Evolutionary conservation across 345 rosid species (phyloP), one percentile per base, ranked within the genome.

Genomic region (Psidium friedrichsthalianum): DNA sequence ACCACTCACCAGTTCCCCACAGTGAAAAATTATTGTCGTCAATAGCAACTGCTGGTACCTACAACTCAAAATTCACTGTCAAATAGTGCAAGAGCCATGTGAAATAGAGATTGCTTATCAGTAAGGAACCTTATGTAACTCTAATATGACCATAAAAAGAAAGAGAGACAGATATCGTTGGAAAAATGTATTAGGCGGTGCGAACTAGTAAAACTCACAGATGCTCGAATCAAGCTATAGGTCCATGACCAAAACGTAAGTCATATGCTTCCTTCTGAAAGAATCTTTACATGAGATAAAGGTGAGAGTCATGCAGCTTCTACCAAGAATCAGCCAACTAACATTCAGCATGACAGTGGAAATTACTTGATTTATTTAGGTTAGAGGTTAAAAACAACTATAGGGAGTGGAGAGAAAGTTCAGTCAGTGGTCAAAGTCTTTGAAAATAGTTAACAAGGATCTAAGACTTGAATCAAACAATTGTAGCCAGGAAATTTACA

Each of bases 1-100:
- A 95, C 99, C 98, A 95, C 82, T 95, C 98, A 83, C 98, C 98
- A 91, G 98, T 97, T 89, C 98, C 98, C 98, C 97, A 95, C 42
- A 95, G 85, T 53, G 98, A 95, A 87, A 93, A 93, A 89, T 89
- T 88, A 64, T 86, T 87, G 56, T 89, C 91, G 51, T 93, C 90
- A 52, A 94, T 83, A 86, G 90, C 81, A 82, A 93, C 90, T 47
- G 94, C 94, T 25, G 99, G 98, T 59, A 90, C 90, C 97, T 97
- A 90, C 85, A 56, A 24, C 85, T 69, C 54, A 53, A 47, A 74
- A 83, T 27, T 53, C 21, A 56, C 14, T 2, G 0, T 81, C 20
- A 47, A 51, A 51, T 44, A 47, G 83, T 64, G 78, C 24, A 64
- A 64, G 78, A 64, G 44, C 78, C 78, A 64, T 32, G 78, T 64